These are phyloP conservation scores for Quercus glauca DNA, from an alignment of 306 rosid genomes.

Conservation along the genomic window DNA sequence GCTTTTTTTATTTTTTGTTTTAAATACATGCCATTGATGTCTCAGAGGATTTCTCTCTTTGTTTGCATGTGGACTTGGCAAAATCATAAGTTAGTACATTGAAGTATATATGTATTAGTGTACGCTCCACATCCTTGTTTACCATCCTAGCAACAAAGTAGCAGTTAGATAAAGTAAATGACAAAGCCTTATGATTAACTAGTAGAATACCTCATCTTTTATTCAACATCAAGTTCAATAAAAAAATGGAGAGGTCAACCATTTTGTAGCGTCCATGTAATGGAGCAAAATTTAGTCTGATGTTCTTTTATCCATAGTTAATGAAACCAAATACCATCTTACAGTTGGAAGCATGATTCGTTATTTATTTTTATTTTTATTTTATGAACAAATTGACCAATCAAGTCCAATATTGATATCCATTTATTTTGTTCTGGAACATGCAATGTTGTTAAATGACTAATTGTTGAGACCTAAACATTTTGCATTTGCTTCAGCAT, in stretches of 20 bases:
- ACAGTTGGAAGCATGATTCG: no score
- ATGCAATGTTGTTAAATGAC: not conserved
- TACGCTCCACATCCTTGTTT: not conserved
- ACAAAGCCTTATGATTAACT: not conserved
- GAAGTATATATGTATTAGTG: not conserved
- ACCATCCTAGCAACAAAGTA: not conserved
- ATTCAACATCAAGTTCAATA: not conserved
- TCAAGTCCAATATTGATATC: not conserved
- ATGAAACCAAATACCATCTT: not conserved
- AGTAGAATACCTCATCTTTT: not conserved
- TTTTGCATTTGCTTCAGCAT: constrained; percentile 37
- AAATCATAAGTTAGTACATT: not conserved
- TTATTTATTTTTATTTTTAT: no score
- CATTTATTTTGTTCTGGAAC: not conserved
- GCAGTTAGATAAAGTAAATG: not conserved
- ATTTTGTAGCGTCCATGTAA: not conserved
- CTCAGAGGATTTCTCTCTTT: not conserved
- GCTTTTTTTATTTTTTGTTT: not conserved
- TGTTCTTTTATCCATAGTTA: not conserved
- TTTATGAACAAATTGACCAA: not conserved
- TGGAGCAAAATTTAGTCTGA: not conserved
- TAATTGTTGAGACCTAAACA: constrained; percentile 9
- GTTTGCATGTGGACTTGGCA: not conserved
- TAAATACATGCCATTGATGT: not conserved
- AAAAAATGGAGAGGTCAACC: not conserved